These are phyloP conservation scores for Metschnikowia matae DNA, from an alignment of 805 yeast species.

Conservation along the genomic window DNA sequence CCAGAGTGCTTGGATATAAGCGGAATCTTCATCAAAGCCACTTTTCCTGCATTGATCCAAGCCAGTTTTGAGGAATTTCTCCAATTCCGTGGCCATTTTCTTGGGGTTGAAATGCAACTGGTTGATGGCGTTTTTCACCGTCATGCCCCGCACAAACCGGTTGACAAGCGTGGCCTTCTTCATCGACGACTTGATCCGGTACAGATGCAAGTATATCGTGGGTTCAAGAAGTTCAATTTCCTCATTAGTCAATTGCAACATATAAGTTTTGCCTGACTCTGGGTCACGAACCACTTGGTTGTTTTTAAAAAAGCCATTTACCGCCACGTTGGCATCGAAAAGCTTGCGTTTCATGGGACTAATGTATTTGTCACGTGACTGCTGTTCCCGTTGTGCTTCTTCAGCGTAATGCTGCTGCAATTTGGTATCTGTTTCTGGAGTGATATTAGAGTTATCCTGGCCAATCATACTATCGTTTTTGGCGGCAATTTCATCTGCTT, in stretches of 20 bases:
- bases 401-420: conserved; percentile 50
- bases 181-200: conserved; percentile 79
- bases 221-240: conserved; percentile 86
- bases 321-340: conserved; percentile 55
- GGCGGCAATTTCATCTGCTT: neutral
- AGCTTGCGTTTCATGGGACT: conserved; percentile 69
- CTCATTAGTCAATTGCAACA: conserved; percentile 51
- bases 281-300: conserved; percentile 43
- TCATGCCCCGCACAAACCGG: conserved; percentile 69
- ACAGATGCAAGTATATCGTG: conserved; percentile 74
- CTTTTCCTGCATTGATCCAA: conserved; percentile 61
- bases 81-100: conserved; percentile 74
- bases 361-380: conserved; percentile 50
- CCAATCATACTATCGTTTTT: conserved; percentile 6
- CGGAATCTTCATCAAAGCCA: conserved; percentile 53
- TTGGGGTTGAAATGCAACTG: conserved; percentile 87
- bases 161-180: conserved; percentile 82
- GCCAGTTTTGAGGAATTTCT: conserved; percentile 69
- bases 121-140: conserved; percentile 75
- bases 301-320: conserved; percentile 68
- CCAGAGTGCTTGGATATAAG: conserved; percentile 83
- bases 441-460: conserved; percentile 15
- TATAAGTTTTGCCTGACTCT: conserved; percentile 46
- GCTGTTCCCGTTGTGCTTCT: conserved; percentile 42
- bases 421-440: conserved; percentile 29